Percentiles rank a stretch among this genome's conserved stretches.
Conservation (phyloP, 192 early-diverging fungal species). For the Linnemannia zychae region DNA sequence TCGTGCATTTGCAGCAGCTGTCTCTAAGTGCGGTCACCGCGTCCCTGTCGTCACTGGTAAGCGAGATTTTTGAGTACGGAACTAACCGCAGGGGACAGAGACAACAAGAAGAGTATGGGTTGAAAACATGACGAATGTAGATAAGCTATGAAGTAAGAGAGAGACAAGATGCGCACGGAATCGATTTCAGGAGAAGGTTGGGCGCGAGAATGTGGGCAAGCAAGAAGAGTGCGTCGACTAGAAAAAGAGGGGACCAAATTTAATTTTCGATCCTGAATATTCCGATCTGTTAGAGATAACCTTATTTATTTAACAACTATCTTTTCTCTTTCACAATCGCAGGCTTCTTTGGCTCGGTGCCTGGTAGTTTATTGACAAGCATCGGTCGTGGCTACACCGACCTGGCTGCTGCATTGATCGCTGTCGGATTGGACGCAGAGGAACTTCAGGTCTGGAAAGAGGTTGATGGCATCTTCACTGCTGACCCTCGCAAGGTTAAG, state of each 20-base stretch:
- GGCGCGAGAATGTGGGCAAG: not conserved
- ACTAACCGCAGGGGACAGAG: not conserved
- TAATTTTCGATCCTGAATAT: slow-evolving; percentile 2
- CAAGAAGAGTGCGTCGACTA: not conserved
- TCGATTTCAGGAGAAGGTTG: not conserved
- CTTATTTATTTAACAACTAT: not conserved
- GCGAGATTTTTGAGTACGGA: not conserved
- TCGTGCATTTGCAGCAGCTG: slow-evolving; percentile 70
- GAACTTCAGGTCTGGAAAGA: slow-evolving; percentile 99
- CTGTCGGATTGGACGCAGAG: slow-evolving; percentile 88
- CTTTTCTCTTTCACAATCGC: slow-evolving; percentile 3
- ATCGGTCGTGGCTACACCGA: slow-evolving; percentile 99
- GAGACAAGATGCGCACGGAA: not conserved
- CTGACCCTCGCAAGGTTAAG: slow-evolving; percentile 97
- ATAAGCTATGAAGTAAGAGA: not conserved
- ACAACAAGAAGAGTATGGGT: not conserved
- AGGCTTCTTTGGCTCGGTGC: slow-evolving; percentile 98
- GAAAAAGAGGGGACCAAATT: not conserved
- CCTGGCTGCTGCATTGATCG: slow-evolving; percentile 94
- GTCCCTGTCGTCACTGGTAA: slow-evolving; percentile 94
- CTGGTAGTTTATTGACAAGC: slow-evolving; percentile 89
- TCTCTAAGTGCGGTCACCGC: slow-evolving; percentile 70
- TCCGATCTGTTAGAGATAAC: not conserved
- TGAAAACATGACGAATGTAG: not conserved
- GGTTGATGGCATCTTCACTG: slow-evolving; percentile 99